These are phyloP conservation scores for Penicillium samsonianum DNA, from an alignment of 495 filamentous ascomycete genomes.

Conservation along the genomic window DNA sequence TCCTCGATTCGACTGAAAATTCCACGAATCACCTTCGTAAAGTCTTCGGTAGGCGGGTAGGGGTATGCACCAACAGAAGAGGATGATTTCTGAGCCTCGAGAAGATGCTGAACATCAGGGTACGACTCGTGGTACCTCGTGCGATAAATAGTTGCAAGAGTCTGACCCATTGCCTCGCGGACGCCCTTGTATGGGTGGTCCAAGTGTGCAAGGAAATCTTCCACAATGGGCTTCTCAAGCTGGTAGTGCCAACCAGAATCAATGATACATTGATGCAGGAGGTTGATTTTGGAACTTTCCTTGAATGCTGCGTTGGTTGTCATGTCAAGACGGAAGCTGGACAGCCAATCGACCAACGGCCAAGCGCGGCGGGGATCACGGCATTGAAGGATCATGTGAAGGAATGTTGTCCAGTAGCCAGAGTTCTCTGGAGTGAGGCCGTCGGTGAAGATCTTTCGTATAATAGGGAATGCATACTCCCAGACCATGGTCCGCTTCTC, in stretches of 20 bases:
- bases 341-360: conserved; percentile 83
- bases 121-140: conserved; percentile 94
- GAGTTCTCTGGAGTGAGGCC: conserved; percentile 93
- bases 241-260: conserved; percentile 97
- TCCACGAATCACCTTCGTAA: conserved; percentile 66
- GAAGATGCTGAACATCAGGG: conserved; percentile 67
- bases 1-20: conserved; percentile 81
- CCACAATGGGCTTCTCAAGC: conserved; percentile 82
- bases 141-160: conserved; percentile 81
- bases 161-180: conserved; percentile 89
- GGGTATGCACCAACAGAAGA: conserved; percentile 86
- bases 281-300: conserved; percentile 92
- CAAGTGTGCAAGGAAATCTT: conserved; percentile 87
- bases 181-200: conserved; percentile 98
- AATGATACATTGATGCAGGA: conserved; percentile 83
- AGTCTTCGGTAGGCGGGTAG: conserved; percentile 75
- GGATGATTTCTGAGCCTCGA: conserved; percentile 72
- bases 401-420: conserved; percentile 88
- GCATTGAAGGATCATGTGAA: conserved; percentile 79
- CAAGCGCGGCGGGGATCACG: conserved; percentile 85
- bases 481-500: conserved; percentile 74
- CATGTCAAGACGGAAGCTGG: conserved; percentile 88
- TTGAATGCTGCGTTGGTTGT: conserved; percentile 97
- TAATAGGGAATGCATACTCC: conserved; percentile 86
- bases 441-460: conserved; percentile 81